A percentile compares a stretch with the other conserved stretches of the same genome.
These are phyloP conservation scores for Berberis thunbergii DNA, from an alignment of 164 flowering plant genomes.

Conservation along the genomic window DNA sequence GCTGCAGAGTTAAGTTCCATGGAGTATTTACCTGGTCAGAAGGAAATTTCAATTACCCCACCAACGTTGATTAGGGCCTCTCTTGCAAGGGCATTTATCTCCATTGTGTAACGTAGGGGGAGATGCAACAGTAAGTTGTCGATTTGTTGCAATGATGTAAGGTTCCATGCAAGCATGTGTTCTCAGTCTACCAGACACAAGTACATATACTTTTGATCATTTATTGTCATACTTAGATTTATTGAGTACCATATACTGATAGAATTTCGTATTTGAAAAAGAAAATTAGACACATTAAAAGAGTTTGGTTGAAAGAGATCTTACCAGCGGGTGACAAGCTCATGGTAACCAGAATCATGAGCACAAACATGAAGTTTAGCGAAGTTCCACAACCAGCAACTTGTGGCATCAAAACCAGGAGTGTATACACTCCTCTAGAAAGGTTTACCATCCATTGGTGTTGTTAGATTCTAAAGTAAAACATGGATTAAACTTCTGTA, in stretches of 20 bases:
- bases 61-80: conserved; percentile 16
- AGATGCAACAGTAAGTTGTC: conserved; percentile 56
- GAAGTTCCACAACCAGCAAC: conserved; percentile 29
- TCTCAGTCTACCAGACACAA: conserved; percentile 29
- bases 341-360: conserved; percentile 30
- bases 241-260: too few species aligned
- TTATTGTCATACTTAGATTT: too few species aligned
- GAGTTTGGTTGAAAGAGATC: background rate
- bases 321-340: conserved; percentile 33
- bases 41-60: conserved; percentile 24
- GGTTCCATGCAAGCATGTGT: conserved; percentile 67
- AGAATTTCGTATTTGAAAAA: too few species aligned
- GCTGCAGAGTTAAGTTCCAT: conserved; percentile 21
- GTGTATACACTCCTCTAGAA: conserved; percentile 19
- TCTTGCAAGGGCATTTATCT: conserved; percentile 51
- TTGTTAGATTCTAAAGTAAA: conserved; percentile 26
- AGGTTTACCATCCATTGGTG: conserved; percentile 9
- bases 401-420: conserved; percentile 18
- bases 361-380: conserved; percentile 40
- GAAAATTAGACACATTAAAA: too few species aligned
- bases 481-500: conserved; percentile 6
- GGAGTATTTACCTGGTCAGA: conserved; percentile 19
- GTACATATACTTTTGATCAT: too few species aligned
- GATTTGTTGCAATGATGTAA: conserved; percentile 54
- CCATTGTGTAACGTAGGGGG: conserved; percentile 67